These are phyloP conservation scores for Furcasterigmium sp. DNA, from an alignment of 2,329 filamentous ascomycete species.

Conservation along the genomic window DNA sequence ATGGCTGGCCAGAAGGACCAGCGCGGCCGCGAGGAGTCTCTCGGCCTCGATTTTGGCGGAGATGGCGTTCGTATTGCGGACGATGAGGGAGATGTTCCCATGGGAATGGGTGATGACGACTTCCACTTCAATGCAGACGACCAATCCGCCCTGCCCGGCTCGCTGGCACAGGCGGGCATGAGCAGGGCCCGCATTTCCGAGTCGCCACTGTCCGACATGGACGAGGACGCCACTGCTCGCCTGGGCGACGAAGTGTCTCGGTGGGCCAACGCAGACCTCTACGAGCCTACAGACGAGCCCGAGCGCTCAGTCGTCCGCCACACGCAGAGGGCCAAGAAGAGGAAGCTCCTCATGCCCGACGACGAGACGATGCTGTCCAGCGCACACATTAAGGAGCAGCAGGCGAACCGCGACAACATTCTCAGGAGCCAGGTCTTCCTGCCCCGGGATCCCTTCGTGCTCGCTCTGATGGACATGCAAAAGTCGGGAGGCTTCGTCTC, in stretches of 20 bases:
- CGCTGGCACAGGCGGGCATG: constrained; percentile 38
- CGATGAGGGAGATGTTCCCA: constrained; percentile 58
- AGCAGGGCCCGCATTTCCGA: constrained; percentile 60
- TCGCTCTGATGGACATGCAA: constrained; percentile 88
- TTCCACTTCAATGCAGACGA: constrained; percentile 56
- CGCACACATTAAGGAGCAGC: constrained; percentile 77
- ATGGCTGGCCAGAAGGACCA: constrained; percentile 52
- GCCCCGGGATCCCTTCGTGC: constrained; percentile 77
- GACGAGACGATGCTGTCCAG: constrained; percentile 71
- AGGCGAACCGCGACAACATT: constrained; percentile 80
- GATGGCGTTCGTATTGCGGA: constrained; percentile 55
- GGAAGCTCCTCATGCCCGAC: constrained; percentile 80
- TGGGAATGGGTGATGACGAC: constrained; percentile 59
- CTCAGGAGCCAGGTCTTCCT: constrained; percentile 78
- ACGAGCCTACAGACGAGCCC: constrained; percentile 54
- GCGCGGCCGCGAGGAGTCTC: constrained; percentile 48
- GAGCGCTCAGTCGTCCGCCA: constrained; percentile 57
- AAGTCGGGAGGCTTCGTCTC: constrained; percentile 86
- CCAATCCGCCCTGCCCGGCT: constrained; percentile 49
- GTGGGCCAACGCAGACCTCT: constrained; percentile 49
- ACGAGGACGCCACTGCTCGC: constrained; percentile 30
- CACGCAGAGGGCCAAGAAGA: constrained; percentile 67
- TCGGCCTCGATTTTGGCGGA: constrained; percentile 48
- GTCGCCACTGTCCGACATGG: constrained; percentile 65
- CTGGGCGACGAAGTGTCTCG: constrained; percentile 54